phyloP scores from a whole-genome alignment of 176 grass and related monocot species.

The Aegilops longissima region DNA sequence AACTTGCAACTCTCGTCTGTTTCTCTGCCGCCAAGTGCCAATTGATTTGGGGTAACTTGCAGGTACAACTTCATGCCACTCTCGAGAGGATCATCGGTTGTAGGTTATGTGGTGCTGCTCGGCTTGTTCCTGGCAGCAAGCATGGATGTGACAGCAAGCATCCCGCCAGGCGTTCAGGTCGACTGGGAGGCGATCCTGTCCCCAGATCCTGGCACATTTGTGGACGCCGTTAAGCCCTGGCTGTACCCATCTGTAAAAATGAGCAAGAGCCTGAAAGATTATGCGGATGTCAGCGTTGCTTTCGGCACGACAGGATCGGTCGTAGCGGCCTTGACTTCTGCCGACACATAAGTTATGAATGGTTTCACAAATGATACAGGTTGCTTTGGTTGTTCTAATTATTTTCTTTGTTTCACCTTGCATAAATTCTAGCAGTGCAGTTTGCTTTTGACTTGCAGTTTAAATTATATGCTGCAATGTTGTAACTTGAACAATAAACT shows the following conservation, averaged over 20 bases:
- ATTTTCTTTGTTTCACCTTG: slow-evolving; percentile 14
- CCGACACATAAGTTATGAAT: slow-evolving; percentile 38
- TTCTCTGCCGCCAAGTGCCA: not conserved
- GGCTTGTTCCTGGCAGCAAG: slow-evolving; percentile 87
- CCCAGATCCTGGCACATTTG: slow-evolving; percentile 50
- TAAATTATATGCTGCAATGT: slow-evolving; percentile 7
- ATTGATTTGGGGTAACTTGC: slow-evolving; percentile 27
- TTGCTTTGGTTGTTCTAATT: slow-evolving; percentile 8
- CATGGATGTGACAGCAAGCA: slow-evolving; percentile 78
- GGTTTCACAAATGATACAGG: slow-evolving; percentile 9
- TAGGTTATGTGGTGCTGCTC: slow-evolving; percentile 76
- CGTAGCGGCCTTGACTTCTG: slow-evolving; percentile 74
- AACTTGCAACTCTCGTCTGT: not conserved
- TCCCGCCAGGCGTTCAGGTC: slow-evolving; percentile 73
- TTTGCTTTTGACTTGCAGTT: slow-evolving; percentile 3
- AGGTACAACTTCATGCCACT: slow-evolving; percentile 99
- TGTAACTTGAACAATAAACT: slow-evolving; percentile 30
- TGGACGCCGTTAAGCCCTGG: slow-evolving; percentile 65
- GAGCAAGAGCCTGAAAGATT: slow-evolving; percentile 69
- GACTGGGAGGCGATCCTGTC: slow-evolving; percentile 96
- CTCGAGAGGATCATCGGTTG: slow-evolving; percentile 80
- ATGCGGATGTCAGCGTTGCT: slow-evolving; percentile 54
- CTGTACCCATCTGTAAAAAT: slow-evolving; percentile 70
- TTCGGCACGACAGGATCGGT: slow-evolving; percentile 82
- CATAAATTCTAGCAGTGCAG: not conserved